A percentile compares a stretch with the other conserved stretches of the same genome.
These are phyloP conservation scores for Phialophora chinensis DNA, from an alignment of 2,329 filamentous ascomycete genomes.

Conservation along the genomic window DNA sequence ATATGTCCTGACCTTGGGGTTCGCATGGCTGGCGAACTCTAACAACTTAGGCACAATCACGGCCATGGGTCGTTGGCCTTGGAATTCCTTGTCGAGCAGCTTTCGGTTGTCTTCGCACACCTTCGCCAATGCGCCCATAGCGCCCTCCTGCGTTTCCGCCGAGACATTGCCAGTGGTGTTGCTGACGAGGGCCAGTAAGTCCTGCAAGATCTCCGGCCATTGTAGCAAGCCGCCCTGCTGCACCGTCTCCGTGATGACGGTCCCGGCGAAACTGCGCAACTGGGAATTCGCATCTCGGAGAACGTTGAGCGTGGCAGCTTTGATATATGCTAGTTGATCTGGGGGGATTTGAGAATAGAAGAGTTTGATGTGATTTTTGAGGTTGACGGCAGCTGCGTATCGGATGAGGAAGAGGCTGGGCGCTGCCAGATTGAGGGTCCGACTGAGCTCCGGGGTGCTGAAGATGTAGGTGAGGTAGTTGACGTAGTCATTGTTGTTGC, in stretches of 20 bases:
- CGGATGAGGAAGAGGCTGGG: slow-evolving; percentile 76
- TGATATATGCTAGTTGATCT: slow-evolving; percentile 75
- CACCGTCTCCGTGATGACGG: slow-evolving; percentile 91
- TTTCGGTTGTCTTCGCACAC: slow-evolving; percentile 96
- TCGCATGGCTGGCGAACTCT: slow-evolving; percentile 77
- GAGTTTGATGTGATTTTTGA: slow-evolving; percentile 88
- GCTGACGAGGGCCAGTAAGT: slow-evolving; percentile 77
- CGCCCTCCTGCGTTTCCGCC: slow-evolving; percentile 81
- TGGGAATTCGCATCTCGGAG: slow-evolving; percentile 81
- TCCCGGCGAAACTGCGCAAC: slow-evolving; percentile 88
- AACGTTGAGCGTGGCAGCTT: slow-evolving; percentile 75
- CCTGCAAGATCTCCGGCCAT: slow-evolving; percentile 89
- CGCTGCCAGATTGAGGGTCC: slow-evolving; percentile 62
- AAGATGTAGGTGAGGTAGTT: slow-evolving; percentile 96
- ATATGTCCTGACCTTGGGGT: slow-evolving; percentile 77
- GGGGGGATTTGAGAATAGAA: slow-evolving; percentile 78
- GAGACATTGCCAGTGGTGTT: slow-evolving; percentile 73
- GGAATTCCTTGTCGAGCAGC: slow-evolving; percentile 82
- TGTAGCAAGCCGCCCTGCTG: slow-evolving; percentile 81
- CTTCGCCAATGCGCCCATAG: slow-evolving; percentile 90
- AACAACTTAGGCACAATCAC: slow-evolving; percentile 90
- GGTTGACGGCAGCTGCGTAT: slow-evolving; percentile 86
- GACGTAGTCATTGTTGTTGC: slow-evolving; percentile 87
- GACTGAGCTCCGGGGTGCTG: slow-evolving; percentile 68
- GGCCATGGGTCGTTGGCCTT: slow-evolving; percentile 84